Conservation (phyloP, 129 eudicot genomes). For the Centrapalus pauciflorus region DNA sequence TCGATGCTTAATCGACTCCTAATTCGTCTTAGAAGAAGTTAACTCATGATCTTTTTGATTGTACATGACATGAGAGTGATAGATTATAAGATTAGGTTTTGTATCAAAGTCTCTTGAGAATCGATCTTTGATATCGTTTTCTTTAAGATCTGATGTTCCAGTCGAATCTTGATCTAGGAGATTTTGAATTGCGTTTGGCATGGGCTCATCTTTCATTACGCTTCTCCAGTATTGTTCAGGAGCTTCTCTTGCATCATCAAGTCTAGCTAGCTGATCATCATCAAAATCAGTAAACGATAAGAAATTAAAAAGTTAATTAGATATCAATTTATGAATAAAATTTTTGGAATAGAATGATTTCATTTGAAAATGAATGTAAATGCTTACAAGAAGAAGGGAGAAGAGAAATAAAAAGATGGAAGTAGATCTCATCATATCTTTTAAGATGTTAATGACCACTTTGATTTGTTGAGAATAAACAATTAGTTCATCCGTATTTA, state of each 20-base stretch:
- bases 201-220: conserved; percentile 47
- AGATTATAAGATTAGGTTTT: conserved; percentile 29
- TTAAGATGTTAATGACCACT: neutral
- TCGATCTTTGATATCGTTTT: neutral
- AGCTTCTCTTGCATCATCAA: conserved; percentile 38
- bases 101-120: conserved; percentile 34
- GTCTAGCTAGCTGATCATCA: conserved; percentile 19
- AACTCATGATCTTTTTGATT: conserved; percentile 23
- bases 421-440: conserved; percentile 31
- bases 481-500: neutral
- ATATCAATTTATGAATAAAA: neutral
- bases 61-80: conserved; percentile 30
- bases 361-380: neutral
- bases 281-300: neutral
- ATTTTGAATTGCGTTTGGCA: conserved; percentile 44
- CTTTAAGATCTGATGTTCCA: neutral
- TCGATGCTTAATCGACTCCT: too few relatives aligned
- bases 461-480: neutral
- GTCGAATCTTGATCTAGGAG: conserved; percentile 17
- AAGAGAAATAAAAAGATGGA: conserved; percentile 21
- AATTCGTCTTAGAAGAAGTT: conserved; percentile 17
- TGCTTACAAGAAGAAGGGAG: conserved; percentile 30
- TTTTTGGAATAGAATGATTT: neutral
- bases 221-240: conserved; percentile 49
- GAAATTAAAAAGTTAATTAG: neutral